Evolutionary conservation across 1,284 basidiomycete species (phyloP), one percentile per base, ranked within the genome.

Genomic region (Puccinia coronata): DNA sequence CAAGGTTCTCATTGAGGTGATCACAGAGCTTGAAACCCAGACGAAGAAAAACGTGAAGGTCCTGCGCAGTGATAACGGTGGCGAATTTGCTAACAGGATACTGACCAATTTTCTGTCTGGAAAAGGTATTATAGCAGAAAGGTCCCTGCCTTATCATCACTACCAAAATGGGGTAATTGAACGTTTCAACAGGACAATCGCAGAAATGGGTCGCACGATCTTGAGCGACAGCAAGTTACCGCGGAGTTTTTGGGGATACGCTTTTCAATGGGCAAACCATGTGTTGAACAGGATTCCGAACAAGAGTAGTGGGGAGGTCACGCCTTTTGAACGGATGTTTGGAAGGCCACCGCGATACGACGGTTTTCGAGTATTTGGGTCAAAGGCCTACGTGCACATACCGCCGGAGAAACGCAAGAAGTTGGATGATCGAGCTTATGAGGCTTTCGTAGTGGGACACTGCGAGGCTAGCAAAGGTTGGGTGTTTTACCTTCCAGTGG

Each of bases 91-190:
- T n/a, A n/a, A n/a, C n/a, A n/a, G n/a, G n/a, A n/a, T n/a, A n/a
- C n/a, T n/a, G n/a, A n/a, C n/a, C n/a, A n/a, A n/a, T n/a, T n/a
- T n/a, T n/a, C n/a, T n/a, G n/a, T n/a, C n/a, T n/a, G n/a, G n/a
- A n/a, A 16, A 55, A 53, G 53, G 72, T 2, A 59, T 74, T 14
- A 39, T n/a, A 16, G 49, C 51, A 31, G 72, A 74, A 41, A 4
- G 31, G 14, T 4, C 25, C 20, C n/a, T 51, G 16, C 72, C 72
- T 5, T 74, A 55, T 34, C 34, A 51, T 18, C 71, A 41, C 18
- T 18, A 73, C 16, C 71, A 74, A 39, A 74, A 74, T 28, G 51
- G 72, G 12, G 23, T 74, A 9, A 36, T 36, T 18, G 72, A 74
- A 34, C 23, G 72, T 20, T 55, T 34, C n/a, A 74, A 74, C 51